phyloP scores from a whole-genome alignment of 2,329 filamentous ascomycete species.

The Plenodomus tracheiphilus region DNA sequence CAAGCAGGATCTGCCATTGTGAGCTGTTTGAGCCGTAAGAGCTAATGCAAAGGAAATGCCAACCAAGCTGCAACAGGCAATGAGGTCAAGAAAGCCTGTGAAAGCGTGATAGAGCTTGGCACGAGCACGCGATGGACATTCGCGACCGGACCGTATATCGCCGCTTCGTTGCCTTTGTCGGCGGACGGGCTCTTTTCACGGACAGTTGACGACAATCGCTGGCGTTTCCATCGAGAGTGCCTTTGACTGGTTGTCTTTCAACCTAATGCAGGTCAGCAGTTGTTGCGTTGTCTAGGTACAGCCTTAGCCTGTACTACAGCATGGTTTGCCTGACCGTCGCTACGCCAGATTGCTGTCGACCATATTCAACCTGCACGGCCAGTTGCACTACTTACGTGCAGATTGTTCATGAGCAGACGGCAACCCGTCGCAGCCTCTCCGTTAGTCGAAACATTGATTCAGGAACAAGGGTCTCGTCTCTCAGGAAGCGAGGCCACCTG shows the following conservation, averaged over 20 bases:
- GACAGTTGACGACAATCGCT: not conserved
- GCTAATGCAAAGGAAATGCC: conserved; percentile 6
- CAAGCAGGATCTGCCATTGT: conserved; percentile 19
- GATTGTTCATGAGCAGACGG: not conserved
- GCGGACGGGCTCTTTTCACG: not conserved
- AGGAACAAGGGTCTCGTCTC: not conserved
- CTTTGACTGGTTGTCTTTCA: not conserved
- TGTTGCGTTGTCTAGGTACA: not conserved
- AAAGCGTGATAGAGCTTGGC: conserved; percentile 6
- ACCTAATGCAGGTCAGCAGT: not conserved
- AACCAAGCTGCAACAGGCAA: conserved; percentile 9
- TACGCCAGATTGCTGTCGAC: not conserved
- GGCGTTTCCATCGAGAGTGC: not conserved
- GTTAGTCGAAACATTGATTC: not conserved
- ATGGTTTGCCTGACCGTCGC: not conserved
- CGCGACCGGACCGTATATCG: not conserved
- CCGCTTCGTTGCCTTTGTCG: not conserved
- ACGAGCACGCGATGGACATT: conserved; percentile 1
- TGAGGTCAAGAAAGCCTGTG: conserved; percentile 1
- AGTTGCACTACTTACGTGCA: not conserved
- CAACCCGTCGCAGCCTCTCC: not conserved
- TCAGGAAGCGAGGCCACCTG: conserved; percentile 5
- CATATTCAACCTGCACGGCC: not conserved
- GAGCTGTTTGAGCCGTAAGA: conserved; percentile 5
- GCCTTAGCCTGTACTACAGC: not conserved